Evolutionary conservation across 305 asterid genomes (phyloP).

Genomic region (Fraxinus velutina): DNA sequence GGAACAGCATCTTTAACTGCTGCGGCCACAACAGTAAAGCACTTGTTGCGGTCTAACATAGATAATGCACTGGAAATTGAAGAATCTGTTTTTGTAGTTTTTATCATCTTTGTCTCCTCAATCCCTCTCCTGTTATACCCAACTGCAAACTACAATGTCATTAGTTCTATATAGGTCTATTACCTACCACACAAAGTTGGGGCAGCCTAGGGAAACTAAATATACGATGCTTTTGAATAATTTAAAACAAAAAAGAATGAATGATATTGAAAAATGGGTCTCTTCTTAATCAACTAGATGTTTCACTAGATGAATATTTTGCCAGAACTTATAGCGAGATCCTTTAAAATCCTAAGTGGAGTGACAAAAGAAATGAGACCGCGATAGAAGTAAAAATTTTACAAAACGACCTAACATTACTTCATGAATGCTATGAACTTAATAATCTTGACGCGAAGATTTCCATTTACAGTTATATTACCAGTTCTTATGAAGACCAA

Average conservation of each 20-base stretch:
- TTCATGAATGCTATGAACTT: background rate
- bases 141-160: slow-evolving; percentile 47
- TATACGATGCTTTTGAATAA: background rate
- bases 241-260: background rate
- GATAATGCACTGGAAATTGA: slow-evolving; percentile 19
- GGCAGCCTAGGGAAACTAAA: background rate
- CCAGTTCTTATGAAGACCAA: background rate
- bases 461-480: background rate
- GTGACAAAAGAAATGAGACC: background rate
- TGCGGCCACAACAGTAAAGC: slow-evolving; percentile 42
- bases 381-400: background rate
- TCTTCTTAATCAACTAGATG: background rate
- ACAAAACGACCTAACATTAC: background rate
- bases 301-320: background rate
- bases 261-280: background rate
- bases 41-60: slow-evolving; percentile 40
- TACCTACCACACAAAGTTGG: background rate
- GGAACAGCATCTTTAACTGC: slow-evolving; percentile 42
- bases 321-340: background rate
- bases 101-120: slow-evolving; percentile 39
- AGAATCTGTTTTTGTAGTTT: slow-evolving; percentile 17
- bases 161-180: background rate
- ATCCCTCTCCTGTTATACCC: slow-evolving; percentile 53
- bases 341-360: background rate
- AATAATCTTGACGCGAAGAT: background rate